A percentile compares a stretch with the other conserved stretches of the same genome.
phyloP scores from a whole-genome alignment of 179 eudicot genomes.

The Dionaea muscipula region DNA sequence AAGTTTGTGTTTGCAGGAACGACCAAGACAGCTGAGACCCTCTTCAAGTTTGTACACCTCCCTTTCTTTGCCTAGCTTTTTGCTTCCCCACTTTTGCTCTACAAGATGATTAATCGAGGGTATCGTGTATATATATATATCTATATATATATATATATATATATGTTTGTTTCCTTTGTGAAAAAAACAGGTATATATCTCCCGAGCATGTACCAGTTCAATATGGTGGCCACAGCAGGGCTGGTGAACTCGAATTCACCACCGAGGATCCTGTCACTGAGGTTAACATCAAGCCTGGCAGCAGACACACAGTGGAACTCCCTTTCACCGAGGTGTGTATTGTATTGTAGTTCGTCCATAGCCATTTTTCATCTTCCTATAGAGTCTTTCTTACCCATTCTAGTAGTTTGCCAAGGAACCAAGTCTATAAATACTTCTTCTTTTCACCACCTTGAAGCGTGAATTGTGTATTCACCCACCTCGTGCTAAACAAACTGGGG shows the following conservation, averaged over 20 bases:
- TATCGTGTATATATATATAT: too few species aligned
- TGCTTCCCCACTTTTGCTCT: too few species aligned
- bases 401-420: too few species aligned
- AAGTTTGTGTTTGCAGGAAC: conserved; percentile 56
- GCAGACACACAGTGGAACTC: conserved; percentile 49
- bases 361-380: too few species aligned
- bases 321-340: conserved; percentile 43
- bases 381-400: too few species aligned
- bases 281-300: conserved; percentile 52
- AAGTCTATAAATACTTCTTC: too few species aligned
- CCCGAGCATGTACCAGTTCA: conserved; percentile 69
- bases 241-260: conserved; percentile 46
- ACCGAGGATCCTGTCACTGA: conserved; percentile 44
- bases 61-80: neutral
- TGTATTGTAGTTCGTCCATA: neutral
- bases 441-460: too few species aligned
- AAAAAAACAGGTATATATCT: conserved; percentile 45
- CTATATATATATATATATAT: too few species aligned
- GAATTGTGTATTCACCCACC: too few species aligned
- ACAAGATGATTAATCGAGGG: too few species aligned
- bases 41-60: conserved; percentile 47
- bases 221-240: conserved; percentile 74
- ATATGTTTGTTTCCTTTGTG: neutral
- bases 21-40: conserved; percentile 48
- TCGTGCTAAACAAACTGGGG: too few species aligned